Percentiles rank a stretch among this genome's conserved stretches.
These are phyloP conservation scores for Daedaleopsis nitida DNA, from an alignment of 768 basidiomycete species.

Conservation along the genomic window DNA sequence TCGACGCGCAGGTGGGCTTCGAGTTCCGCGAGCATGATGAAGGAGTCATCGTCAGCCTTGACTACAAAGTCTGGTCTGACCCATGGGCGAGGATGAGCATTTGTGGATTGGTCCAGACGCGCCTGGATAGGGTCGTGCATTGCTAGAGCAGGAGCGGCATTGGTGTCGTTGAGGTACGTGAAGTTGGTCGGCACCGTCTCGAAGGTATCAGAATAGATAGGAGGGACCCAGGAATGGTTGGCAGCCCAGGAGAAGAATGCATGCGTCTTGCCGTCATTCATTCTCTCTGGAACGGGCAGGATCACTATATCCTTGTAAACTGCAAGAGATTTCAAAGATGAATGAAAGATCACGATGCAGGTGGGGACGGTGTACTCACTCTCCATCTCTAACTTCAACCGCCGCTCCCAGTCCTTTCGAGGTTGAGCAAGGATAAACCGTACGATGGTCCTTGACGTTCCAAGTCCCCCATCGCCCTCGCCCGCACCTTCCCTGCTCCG, in stretches of 20 bases:
- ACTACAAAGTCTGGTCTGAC: constrained; percentile 89
- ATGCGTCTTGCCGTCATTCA: constrained; percentile 94
- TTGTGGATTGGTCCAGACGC: constrained; percentile 49
- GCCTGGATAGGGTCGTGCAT: constrained; percentile 70
- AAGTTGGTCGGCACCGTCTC: constrained; percentile 47
- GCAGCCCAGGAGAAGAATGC: constrained; percentile 94
- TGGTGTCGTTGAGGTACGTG: constrained; percentile 66
- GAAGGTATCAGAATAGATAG: constrained; percentile 57
- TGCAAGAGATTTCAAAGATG: constrained; percentile 30
- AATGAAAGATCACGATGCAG: neutral
- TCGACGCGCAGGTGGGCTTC: constrained; percentile 86
- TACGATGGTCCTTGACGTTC: constrained; percentile 83
- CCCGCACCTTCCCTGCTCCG: constrained; percentile 77
- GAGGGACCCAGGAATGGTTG: constrained; percentile 88
- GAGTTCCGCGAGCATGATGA: constrained; percentile 92
- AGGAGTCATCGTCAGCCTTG: constrained; percentile 95
- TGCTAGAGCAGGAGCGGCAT: constrained; percentile 59
- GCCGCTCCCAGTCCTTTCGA: constrained; percentile 73
- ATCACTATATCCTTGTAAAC: constrained; percentile 87
- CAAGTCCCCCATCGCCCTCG: constrained; percentile 64
- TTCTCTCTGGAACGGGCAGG: constrained; percentile 86
- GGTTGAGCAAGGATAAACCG: constrained; percentile 91
- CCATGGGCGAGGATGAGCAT: constrained; percentile 55
- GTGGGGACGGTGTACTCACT: constrained; percentile 52
- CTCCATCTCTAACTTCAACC: constrained; percentile 87